A percentile compares a stretch with the other conserved stretches of the same genome.
Conservation (phyloP, 352 stramenopile species). For the Phytophthora sp. region DNA sequence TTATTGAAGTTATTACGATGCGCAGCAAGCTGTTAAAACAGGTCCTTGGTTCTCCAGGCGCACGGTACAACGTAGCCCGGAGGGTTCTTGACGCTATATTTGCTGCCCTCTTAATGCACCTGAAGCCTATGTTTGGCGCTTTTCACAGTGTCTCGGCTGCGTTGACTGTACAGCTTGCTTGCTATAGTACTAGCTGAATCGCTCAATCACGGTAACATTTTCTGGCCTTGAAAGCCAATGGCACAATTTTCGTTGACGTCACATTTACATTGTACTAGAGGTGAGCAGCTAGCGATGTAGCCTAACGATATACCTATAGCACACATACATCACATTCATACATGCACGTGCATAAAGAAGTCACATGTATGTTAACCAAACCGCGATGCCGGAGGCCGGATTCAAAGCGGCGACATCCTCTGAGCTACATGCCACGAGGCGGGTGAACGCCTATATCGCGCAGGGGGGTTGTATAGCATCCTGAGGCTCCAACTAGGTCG, state of each 20-base stretch:
- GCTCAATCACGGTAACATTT: neutral
- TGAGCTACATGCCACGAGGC: too few relatives aligned
- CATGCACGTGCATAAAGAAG: neutral
- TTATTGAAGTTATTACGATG: neutral
- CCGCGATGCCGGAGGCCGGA: neutral
- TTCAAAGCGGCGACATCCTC: neutral
- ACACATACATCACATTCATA: neutral
- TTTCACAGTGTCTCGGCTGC: neutral
- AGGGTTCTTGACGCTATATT: constrained; percentile 3
- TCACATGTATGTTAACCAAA: neutral
- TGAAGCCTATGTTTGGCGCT: neutral
- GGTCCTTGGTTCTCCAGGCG: neutral
- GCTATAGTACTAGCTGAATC: neutral
- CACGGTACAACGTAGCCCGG: neutral
- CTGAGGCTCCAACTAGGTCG: too few relatives aligned
- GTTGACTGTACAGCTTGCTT: neutral
- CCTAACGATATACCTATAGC: neutral
- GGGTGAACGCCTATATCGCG: too few relatives aligned
- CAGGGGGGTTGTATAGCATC: too few relatives aligned
- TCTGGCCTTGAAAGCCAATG: neutral
- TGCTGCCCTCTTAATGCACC: constrained; percentile 6
- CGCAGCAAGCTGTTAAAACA: constrained; percentile 1
- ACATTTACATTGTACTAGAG: neutral
- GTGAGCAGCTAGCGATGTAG: neutral
- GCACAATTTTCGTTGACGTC: neutral